Percentiles rank a stretch among this genome's conserved stretches.
Evolutionary conservation across 805 yeast genomes (phyloP).

Genomic region (Starmerella vitae): DNA sequence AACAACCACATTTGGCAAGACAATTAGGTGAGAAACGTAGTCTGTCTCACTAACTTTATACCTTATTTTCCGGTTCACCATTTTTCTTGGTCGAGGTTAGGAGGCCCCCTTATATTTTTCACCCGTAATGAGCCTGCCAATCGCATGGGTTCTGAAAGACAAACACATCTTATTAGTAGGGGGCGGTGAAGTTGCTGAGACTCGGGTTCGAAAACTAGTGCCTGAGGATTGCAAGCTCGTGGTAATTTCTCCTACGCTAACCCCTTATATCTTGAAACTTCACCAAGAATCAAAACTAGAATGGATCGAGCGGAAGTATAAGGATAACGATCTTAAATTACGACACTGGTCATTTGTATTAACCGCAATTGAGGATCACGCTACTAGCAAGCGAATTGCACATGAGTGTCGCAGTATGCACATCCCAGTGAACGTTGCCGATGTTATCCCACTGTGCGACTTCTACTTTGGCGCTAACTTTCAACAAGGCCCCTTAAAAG

Average conservation of each 20-base stretch:
- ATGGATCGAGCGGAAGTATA: conserved; percentile 13
- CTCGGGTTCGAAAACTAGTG: conserved; percentile 52
- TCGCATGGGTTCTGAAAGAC: conserved; percentile 25
- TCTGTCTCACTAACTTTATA: conserved; percentile 11
- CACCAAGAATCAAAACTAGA: conserved; percentile 12
- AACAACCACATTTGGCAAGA: conserved; percentile 5
- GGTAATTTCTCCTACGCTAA: conserved; percentile 39
- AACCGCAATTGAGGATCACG: conserved; percentile 63
- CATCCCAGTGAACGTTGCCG: conserved; percentile 65
- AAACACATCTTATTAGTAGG: conserved; percentile 62
- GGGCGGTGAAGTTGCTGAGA: conserved; percentile 52
- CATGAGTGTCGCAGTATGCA: conserved; percentile 34
- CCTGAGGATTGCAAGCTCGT: conserved; percentile 60
- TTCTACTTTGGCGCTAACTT: conserved; percentile 73
- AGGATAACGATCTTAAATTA: conserved; percentile 22
- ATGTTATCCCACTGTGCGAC: conserved; percentile 71
- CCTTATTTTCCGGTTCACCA: no score
- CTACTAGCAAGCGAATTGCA: conserved; percentile 43
- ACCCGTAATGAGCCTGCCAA: conserved; percentile 11
- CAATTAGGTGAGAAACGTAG: conserved; percentile 17
- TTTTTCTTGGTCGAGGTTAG: background rate
- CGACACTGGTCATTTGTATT: conserved; percentile 50
- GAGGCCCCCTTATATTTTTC: no score
- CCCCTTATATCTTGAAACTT: conserved; percentile 37
- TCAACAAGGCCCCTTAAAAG: conserved; percentile 57